Conservation (phyloP, 306 rosid genomes). For the Vicia faba region DNA sequence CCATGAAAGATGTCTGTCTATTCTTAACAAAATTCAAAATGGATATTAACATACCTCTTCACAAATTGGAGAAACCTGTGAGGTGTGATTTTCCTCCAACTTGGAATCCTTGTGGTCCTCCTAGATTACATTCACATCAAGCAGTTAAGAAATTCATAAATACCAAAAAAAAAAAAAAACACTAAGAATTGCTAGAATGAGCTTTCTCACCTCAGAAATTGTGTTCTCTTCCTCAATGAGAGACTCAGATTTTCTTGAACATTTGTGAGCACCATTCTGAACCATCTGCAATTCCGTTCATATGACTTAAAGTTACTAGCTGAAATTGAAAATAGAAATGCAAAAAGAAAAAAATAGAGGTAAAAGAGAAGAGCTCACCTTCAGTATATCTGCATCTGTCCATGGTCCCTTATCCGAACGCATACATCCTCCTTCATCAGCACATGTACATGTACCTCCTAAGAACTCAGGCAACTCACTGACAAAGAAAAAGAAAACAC, state of each 20-base stretch:
- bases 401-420: conserved; percentile 93
- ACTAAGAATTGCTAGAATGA: conserved; percentile 37
- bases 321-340: conserved; percentile 15
- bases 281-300: conserved; percentile 67
- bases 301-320: conserved; percentile 3
- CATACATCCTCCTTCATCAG: conserved; percentile 87
- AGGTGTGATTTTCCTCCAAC: conserved; percentile 23
- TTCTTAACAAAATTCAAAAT: conserved; percentile 35
- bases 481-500: conserved; percentile 42
- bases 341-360: neutral
- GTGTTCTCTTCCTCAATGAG: conserved; percentile 43
- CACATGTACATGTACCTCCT: conserved; percentile 87
- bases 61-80: conserved; percentile 39
- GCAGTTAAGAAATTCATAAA: conserved; percentile 29
- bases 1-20: conserved; percentile 9
- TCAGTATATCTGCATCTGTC: conserved; percentile 68
- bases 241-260: conserved; percentile 44
- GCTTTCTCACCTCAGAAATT: conserved; percentile 45
- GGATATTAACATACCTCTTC: conserved; percentile 48
- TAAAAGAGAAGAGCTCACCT: conserved; percentile 38
- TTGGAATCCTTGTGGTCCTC: conserved; percentile 40
- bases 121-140: conserved; percentile 36
- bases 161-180: conserved; percentile 8
- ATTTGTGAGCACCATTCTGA: conserved; percentile 72
- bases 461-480: conserved; percentile 90